Conservation (phyloP, 2,329 filamentous ascomycete genomes). For the Stachybotrys echinatus region DNA sequence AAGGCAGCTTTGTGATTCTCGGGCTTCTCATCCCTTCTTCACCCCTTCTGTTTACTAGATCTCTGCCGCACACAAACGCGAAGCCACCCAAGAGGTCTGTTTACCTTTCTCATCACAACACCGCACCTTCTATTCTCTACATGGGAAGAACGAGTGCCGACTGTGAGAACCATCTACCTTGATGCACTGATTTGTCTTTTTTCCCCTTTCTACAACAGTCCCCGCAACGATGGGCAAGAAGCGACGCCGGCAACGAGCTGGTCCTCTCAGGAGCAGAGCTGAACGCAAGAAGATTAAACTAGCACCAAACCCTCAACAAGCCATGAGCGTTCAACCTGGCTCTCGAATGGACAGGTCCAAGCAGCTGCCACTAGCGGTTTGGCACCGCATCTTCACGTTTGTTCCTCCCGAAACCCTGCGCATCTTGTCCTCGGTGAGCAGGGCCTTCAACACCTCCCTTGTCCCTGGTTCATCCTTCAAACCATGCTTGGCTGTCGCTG, state of each 20-base stretch:
- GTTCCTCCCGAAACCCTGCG: slow-evolving; percentile 59
- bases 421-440: slow-evolving; percentile 62
- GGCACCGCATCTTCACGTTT: slow-evolving; percentile 66
- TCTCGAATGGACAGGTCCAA: slow-evolving; percentile 11
- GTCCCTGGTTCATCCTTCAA: neutral
- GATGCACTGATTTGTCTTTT: neutral
- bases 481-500: neutral
- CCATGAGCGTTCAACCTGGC: neutral
- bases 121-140: too few species aligned
- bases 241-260: neutral
- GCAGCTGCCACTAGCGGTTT: slow-evolving; percentile 55
- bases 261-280: neutral
- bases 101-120: too few species aligned
- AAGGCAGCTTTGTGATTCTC: too few species aligned
- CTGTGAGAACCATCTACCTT: too few species aligned
- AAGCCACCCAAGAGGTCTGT: too few species aligned
- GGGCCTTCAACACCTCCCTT: slow-evolving; percentile 50
- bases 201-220: neutral
- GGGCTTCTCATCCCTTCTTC: too few species aligned
- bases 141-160: too few species aligned
- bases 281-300: neutral
- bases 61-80: too few species aligned
- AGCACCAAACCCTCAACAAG: neutral
- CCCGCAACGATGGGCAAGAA: slow-evolving; percentile 4
- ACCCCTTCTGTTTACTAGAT: too few species aligned